Base-by-base conservation (phyloP, 2,329 filamentous ascomycete species). In the Talaromyces sp. region DNA sequence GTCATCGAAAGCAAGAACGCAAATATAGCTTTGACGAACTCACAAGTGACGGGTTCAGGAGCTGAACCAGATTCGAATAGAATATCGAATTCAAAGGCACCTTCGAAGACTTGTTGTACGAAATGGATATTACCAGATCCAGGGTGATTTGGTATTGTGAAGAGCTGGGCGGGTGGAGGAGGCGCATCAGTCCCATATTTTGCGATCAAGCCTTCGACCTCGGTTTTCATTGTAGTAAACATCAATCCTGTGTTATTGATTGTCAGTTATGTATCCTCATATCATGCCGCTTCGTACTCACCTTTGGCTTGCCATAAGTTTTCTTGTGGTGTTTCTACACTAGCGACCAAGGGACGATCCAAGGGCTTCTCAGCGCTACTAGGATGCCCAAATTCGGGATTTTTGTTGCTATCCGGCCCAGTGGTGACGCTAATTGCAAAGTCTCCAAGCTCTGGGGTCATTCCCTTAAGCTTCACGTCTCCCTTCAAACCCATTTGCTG, bases 61-160 rank as follows among this genome's bases (percentile, higher is more conserved):
- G 86, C 83, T 17, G 89, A 92, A 13, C 78, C 85, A 60, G 92
- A 96, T 4, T 89, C 91, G 77, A 91, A 97, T 51, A 97, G 80
- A 55, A 97, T 81, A 70, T 97, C 94, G 65, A 97, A 97, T 77
- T 87, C 91, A 67, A 97, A 99, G 1, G 86, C 73, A 1, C 94
- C 93, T 66, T 92, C 84, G 66, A 96, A 97, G 2, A 91, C 84
- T 75, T 96, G 97, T 74, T 99, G 91, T 15, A 97, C 81, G 40
- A 96, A 77, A 63, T 99, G 93, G 13, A 90, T 77, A 68, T 97
- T 97, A 31, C 91, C 93, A 28, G 70, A 63, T 6, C 70, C 71
- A 19, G 70, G 70, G 11, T 74, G 73, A 70, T 96, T 88, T 45
- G 80, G 75, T 56, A 97, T 80, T 6, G 89, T 89, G 72, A 95